phyloP scores from a whole-genome alignment of 352 stramenopile species.

The Albugo laibachii region DNA sequence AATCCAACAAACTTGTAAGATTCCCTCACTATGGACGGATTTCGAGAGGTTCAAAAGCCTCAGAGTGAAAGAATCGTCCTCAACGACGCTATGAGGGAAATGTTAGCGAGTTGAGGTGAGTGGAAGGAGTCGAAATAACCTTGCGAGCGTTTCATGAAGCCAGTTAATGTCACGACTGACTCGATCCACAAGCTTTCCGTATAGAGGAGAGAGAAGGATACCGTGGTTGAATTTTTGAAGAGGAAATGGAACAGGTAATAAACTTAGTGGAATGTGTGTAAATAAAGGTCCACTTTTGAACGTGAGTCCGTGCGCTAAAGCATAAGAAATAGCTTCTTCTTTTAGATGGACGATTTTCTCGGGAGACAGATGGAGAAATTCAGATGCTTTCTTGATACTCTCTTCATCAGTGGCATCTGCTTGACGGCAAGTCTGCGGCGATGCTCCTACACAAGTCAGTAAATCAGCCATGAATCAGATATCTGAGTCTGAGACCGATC shows the following conservation, averaged over 20 bases:
- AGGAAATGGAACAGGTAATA: conserved; percentile 27
- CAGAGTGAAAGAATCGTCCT: conserved; percentile 73
- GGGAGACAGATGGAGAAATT: too few relatives aligned
- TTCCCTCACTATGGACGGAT: conserved; percentile 34
- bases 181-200: conserved; percentile 55
- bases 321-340: conserved; percentile 53
- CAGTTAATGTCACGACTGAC: conserved; percentile 63
- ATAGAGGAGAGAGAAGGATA: conserved; percentile 41
- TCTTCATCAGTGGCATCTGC: too few relatives aligned
- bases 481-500: too few relatives aligned
- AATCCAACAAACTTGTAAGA: conserved; percentile 13
- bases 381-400: too few relatives aligned
- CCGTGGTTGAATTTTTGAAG: conserved; percentile 32
- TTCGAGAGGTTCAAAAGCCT: conserved; percentile 63
- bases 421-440: too few relatives aligned
- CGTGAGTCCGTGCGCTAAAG: conserved; percentile 38
- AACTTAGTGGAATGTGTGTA: conserved; percentile 56
- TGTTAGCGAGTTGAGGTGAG: neutral
- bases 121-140: conserved; percentile 8
- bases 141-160: conserved; percentile 47
- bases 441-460: too few relatives aligned
- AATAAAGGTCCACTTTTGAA: conserved; percentile 21
- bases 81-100: conserved; percentile 23
- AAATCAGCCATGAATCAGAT: too few relatives aligned
- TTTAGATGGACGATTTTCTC: conserved; percentile 10